Base-by-base conservation (phyloP, 176 grass and related monocot species). In the Eragrostis nindensis region DNA sequence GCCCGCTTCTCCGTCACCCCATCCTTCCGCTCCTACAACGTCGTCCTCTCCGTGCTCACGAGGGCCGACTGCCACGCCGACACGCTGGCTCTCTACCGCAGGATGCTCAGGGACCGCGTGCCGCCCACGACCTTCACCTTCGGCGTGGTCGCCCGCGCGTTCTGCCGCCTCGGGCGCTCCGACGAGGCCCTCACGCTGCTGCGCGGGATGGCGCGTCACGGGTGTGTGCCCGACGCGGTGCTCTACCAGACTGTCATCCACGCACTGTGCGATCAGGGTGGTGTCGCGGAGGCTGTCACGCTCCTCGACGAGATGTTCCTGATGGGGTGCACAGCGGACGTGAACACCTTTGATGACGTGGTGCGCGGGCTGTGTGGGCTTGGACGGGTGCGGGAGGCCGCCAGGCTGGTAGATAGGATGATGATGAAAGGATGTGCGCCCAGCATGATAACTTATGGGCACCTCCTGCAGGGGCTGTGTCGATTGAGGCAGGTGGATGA, bases 291-390 rank as follows among this genome's bases (percentile, higher is more conserved):
- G 42, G 92, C 90, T 0, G 65, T 87, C 53, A 89, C 77, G 22
- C 90, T 95, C 62, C 83, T 98, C 13, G 90, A 98, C 18, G 92
- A 98, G 84, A 98, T 98, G 92, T 78, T 95, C 76, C 83, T 94
- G 42, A 94, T 92, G 90, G 90, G 86, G 2, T 98, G 95, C 53
- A 66, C 86, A 2, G 83, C 82, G 5, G 90, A 94, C 47, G 86
- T 81, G 8, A 74, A 91, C 53, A 98, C 95, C 57, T 94, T 98
- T 44, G 86, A 98, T 17, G 88, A 91, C 45, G 70, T 98, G 1
- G 86, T 98, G 47, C 66, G 36, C 11, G 90, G 73, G 21, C 78
- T 98, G 40, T 98, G 95, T 57, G 70, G 78, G 54, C 71, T 87
- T 18, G 88, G 86, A 2, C 68, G 66, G 18, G 44, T 93, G 10